Base-by-base conservation (phyloP, 2,329 filamentous ascomycete species). In the Colletotrichum paranaense region DNA sequence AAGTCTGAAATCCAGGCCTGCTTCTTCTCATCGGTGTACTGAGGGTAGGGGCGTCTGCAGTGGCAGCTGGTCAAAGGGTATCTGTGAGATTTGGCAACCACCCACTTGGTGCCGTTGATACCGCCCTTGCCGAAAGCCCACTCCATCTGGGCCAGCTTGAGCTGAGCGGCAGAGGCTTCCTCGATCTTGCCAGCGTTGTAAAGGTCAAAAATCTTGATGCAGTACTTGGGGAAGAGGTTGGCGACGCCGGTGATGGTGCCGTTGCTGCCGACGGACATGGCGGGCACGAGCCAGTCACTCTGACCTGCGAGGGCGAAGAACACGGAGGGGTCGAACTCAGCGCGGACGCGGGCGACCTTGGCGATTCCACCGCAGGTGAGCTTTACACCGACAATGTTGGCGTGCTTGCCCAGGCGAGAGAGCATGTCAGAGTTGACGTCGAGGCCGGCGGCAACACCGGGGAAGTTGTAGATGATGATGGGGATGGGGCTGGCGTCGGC, bases 251-350 rank as follows among this genome's bases (percentile, higher is more conserved):
- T 89, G 62, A 93, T 89, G 75, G 87, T 89, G 11, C 91, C 91
- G 2, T 87, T 86, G 35, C 87, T 88, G 19, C 91, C 91, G 7
- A 88, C 87, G 1, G 86, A 86, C 42, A 93, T 80, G 0, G 88
- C 90, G 2, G 89, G 90, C 62, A 93, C 83, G 28, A 95, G 81
- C 80, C 93, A 95, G 78, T 95, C 93, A 2, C 89, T 90, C 82
- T 95, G 92, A 0, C 93, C 93, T 1, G 92, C 92, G 77, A 90
- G 94, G 0, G 91, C 89, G 1, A 92, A 89, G 78, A 95, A 95
- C 12, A 86, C 80, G 2, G 88, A 85, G 0, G 87, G 81, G 0
- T 86, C 80, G 72, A 93, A 82, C 74, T 84, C 80, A 19, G 84
- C 85, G 7, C 82, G 79, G 4, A 95, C 86, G 9, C 92, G 86